These are phyloP conservation scores for Apiospora koreana DNA, from an alignment of 2,329 filamentous ascomycete genomes.

Conservation along the genomic window DNA sequence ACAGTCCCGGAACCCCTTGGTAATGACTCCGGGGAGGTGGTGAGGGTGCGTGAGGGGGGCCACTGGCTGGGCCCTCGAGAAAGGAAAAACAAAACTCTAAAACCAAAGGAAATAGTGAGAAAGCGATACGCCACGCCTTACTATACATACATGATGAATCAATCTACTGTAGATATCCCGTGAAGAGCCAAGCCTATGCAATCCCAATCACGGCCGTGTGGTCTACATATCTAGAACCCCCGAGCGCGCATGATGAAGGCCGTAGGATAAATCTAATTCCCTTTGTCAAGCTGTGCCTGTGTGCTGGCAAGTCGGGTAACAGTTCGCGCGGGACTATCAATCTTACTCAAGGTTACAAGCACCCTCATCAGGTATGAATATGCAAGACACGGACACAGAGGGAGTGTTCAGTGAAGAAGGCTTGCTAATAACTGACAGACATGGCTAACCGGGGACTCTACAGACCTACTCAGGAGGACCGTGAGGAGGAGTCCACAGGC, in stretches of 20 bases:
- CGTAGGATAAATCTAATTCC: not conserved
- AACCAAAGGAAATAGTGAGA: not conserved
- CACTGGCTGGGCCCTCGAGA: not conserved
- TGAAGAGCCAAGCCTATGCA: not conserved
- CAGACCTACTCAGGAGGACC: not conserved
- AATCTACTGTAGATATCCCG: not conserved
- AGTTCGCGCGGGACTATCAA: slow-evolving; percentile 4
- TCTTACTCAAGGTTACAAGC: slow-evolving; percentile 2
- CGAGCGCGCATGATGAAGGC: not conserved
- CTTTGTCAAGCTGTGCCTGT: not conserved
- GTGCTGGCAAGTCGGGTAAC: not conserved
- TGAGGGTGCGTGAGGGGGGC: not conserved
- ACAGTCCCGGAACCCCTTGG: slow-evolving; percentile 6
- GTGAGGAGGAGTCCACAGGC: slow-evolving; percentile 6
- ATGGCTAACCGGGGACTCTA: not conserved
- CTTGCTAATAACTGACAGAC: not conserved
- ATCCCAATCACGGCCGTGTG: not conserved
- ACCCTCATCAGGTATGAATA: slow-evolving; percentile 1
- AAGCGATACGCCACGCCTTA: slow-evolving; percentile 4
- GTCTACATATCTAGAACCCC: not conserved
- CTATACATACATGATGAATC: not conserved
- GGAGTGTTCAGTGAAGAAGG: not conserved
- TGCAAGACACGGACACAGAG: slow-evolving; percentile 1
- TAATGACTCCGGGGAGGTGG: not conserved
- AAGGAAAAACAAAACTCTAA: not conserved